phyloP scores from a whole-genome alignment of 257 asterid species.

The Jasminum sambac region DNA sequence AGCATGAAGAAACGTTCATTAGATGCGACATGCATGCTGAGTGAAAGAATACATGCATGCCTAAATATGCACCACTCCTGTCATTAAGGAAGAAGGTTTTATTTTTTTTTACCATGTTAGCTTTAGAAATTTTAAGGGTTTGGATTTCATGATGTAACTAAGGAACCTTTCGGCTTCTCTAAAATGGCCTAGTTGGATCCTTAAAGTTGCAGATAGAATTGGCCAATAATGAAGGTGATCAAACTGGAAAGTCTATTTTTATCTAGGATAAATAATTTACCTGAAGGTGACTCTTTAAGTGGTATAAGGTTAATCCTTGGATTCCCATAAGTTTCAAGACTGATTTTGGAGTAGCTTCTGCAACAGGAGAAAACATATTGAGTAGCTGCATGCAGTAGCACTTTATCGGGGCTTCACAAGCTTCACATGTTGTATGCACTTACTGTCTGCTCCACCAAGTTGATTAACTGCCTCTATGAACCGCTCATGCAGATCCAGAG shows the following conservation, averaged over 20 bases:
- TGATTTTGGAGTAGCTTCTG: conserved; percentile 99
- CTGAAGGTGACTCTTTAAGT: conserved; percentile 97
- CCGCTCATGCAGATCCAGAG: conserved; percentile 73
- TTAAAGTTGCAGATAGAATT: background rate
- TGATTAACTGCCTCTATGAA: conserved; percentile 87
- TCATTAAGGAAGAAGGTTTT: background rate
- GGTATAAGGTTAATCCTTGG: conserved; percentile 85
- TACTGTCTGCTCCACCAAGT: conserved; percentile 95
- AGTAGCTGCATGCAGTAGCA: conserved; percentile 18
- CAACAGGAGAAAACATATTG: conserved; percentile 29
- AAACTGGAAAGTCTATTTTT: background rate
- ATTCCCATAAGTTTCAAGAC: conserved; percentile 95
- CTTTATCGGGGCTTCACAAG: conserved; percentile 16
- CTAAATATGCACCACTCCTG: too few relatives aligned
- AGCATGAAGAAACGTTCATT: conserved; percentile 11
- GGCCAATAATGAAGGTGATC: background rate
- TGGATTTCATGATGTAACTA: background rate
- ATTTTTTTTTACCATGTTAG: background rate
- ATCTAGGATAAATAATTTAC: conserved; percentile 36
- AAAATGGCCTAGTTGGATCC: background rate
- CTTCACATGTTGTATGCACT: conserved; percentile 33
- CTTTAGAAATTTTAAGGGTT: background rate
- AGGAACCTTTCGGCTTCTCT: background rate
- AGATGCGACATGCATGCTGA: background rate
- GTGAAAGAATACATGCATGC: background rate